Conservation (phyloP, 768 basidiomycete species). For the Galerina marginata region DNA sequence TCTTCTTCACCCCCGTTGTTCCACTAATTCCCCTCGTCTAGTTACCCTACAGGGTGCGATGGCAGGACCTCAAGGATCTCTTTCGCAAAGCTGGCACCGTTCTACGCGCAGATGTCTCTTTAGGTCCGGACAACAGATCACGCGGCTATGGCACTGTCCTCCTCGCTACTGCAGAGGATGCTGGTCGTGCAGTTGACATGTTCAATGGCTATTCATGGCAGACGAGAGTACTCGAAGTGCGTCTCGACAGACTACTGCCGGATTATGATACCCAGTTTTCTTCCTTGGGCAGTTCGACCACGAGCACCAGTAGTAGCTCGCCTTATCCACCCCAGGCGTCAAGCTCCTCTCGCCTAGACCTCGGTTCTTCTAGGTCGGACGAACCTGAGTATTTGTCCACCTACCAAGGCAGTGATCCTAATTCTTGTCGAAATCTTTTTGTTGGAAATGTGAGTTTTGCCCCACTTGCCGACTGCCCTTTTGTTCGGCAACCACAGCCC, state of each 20-base stretch:
- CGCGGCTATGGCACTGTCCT: slow-evolving; percentile 95
- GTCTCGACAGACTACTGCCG: slow-evolving; percentile 81
- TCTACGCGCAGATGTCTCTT: slow-evolving; percentile 75
- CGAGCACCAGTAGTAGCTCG: slow-evolving; percentile 14
- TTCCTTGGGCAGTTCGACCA: slow-evolving; percentile 9
- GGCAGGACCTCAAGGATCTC: slow-evolving; percentile 99
- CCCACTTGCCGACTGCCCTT: slow-evolving; percentile 52
- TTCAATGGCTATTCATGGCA: slow-evolving; percentile 99
- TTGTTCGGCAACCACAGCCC: not conserved
- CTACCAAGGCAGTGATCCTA: slow-evolving; percentile 27
- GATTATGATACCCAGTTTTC: slow-evolving; percentile 49
- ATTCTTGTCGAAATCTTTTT: slow-evolving; percentile 67
- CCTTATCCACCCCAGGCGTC: slow-evolving; percentile 11
- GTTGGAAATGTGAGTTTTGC: slow-evolving; percentile 78
- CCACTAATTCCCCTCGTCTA: slow-evolving; percentile 34
- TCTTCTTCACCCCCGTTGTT: slow-evolving; percentile 9
- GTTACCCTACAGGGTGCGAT: slow-evolving; percentile 96
- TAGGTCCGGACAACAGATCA: slow-evolving; percentile 89
- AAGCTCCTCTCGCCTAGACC: slow-evolving; percentile 4
- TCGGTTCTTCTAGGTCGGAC: slow-evolving; percentile 13
- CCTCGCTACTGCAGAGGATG: slow-evolving; percentile 93
- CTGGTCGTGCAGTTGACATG: slow-evolving; percentile 91
- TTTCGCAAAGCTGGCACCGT: slow-evolving; percentile 95
- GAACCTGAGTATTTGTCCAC: slow-evolving; percentile 31
- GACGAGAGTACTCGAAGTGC: slow-evolving; percentile 88